A percentile compares a stretch with the other conserved stretches of the same genome.
Conservation (phyloP, 179 eudicot species). For the Carnegiea gigantea region DNA sequence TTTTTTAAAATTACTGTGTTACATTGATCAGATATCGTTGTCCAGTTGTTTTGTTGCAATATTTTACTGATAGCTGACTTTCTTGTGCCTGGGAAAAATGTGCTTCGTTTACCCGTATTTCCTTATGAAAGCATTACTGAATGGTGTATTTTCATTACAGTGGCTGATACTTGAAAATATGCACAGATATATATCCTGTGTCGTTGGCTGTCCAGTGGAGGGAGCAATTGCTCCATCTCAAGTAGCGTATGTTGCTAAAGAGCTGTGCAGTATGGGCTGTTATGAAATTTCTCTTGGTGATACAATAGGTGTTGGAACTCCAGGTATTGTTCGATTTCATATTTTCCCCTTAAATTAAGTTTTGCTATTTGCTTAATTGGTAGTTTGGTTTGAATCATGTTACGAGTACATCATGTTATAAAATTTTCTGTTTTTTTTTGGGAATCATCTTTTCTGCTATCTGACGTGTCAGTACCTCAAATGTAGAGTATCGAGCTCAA, state of each 20-base stretch:
- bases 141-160: neutral
- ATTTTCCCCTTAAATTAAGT: neutral
- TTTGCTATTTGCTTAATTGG: neutral
- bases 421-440: neutral
- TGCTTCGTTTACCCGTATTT: neutral
- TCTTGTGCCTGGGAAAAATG: neutral
- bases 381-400: neutral
- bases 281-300: conserved; percentile 93
- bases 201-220: conserved; percentile 95
- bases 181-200: conserved; percentile 72
- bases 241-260: conserved; percentile 88
- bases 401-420: neutral
- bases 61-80: neutral
- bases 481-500: neutral
- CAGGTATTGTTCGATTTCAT: conserved; percentile 47
- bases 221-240: conserved; percentile 84
- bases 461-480: neutral
- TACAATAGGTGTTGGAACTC: conserved; percentile 94
- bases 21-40: neutral
- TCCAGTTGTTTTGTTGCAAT: neutral
- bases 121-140: neutral
- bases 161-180: conserved; percentile 10
- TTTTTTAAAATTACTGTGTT: neutral
- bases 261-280: conserved; percentile 84
- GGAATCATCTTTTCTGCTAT: neutral